A percentile compares a stretch with the other conserved stretches of the same genome.
These are phyloP conservation scores for Ogataea wickerhamii DNA, from an alignment of 805 yeast genomes.

Conservation along the genomic window DNA sequence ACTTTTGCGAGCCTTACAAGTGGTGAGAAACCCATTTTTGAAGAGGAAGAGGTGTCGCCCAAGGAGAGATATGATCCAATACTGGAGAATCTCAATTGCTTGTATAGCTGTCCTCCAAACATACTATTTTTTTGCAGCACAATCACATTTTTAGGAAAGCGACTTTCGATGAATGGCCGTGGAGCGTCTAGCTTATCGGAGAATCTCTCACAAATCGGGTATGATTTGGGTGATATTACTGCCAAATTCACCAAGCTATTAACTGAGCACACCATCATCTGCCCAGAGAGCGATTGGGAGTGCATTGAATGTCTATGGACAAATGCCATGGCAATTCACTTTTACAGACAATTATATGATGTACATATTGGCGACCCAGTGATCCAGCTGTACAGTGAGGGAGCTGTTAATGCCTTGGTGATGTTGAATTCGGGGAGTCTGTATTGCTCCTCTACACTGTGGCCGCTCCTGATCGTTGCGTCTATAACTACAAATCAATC, in stretches of 20 bases:
- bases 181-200: neutral
- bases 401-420: slow-evolving; percentile 3
- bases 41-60: slow-evolving; percentile 7
- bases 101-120: slow-evolving; percentile 8
- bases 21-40: slow-evolving; percentile 10
- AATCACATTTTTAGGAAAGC: slow-evolving; percentile 5
- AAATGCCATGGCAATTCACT: slow-evolving; percentile 9
- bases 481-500: slow-evolving; percentile 4
- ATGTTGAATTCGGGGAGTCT: slow-evolving; percentile 4
- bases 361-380: slow-evolving; percentile 3
- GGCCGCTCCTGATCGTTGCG: slow-evolving; percentile 8
- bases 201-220: slow-evolving; percentile 5
- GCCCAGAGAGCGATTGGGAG: slow-evolving; percentile 8
- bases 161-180: neutral
- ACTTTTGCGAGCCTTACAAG: slow-evolving; percentile 11
- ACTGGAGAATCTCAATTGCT: slow-evolving; percentile 5
- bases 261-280: neutral
- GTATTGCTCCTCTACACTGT: slow-evolving; percentile 7
- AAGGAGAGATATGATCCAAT: slow-evolving; percentile 3
- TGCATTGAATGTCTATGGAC: slow-evolving; percentile 11
- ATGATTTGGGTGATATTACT: slow-evolving; percentile 2
- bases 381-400: slow-evolving; percentile 1
- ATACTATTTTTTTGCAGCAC: slow-evolving; percentile 7
- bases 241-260: slow-evolving; percentile 3
- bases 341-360: slow-evolving; percentile 8